Conservation (phyloP, 495 filamentous ascomycete species). For the Aspergillus olivimuriae region DNA sequence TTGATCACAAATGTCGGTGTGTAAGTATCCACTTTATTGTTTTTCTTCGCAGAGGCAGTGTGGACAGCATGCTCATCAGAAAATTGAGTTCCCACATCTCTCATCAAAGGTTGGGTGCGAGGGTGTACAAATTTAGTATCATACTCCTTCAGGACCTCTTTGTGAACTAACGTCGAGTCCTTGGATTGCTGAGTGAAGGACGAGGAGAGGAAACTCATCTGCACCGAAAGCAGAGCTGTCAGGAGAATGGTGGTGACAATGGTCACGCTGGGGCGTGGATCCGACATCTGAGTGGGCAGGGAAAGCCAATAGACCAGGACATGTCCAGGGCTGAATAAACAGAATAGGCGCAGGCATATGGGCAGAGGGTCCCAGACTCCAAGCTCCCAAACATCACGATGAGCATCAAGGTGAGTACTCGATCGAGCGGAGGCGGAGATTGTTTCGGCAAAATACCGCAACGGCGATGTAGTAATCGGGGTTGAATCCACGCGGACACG, state of each 20-base stretch:
- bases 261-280: constrained; percentile 75
- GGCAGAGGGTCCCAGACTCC: constrained; percentile 89
- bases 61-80: constrained; percentile 34
- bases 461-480: constrained; percentile 68
- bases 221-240: constrained; percentile 64
- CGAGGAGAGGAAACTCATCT: constrained; percentile 63
- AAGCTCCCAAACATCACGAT: constrained; percentile 91
- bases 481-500: constrained; percentile 88
- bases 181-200: constrained; percentile 78
- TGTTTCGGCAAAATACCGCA: constrained; percentile 67
- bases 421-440: constrained; percentile 59
- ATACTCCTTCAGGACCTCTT: constrained; percentile 91
- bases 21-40: constrained; percentile 58
- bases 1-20: constrained; percentile 73
- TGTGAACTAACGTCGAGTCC: constrained; percentile 76
- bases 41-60: constrained; percentile 38
- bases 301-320: constrained; percentile 82
- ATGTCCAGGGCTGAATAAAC: constrained; percentile 88
- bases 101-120: constrained; percentile 67
- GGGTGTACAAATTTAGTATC: constrained; percentile 94
- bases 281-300: constrained; percentile 66
- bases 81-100: constrained; percentile 79
- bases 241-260: constrained; percentile 74
- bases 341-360: constrained; percentile 75
- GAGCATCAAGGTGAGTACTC: constrained; percentile 76